Base-by-base conservation (phyloP, 495 filamentous ascomycete species). In the Acidiella bohemica region DNA sequence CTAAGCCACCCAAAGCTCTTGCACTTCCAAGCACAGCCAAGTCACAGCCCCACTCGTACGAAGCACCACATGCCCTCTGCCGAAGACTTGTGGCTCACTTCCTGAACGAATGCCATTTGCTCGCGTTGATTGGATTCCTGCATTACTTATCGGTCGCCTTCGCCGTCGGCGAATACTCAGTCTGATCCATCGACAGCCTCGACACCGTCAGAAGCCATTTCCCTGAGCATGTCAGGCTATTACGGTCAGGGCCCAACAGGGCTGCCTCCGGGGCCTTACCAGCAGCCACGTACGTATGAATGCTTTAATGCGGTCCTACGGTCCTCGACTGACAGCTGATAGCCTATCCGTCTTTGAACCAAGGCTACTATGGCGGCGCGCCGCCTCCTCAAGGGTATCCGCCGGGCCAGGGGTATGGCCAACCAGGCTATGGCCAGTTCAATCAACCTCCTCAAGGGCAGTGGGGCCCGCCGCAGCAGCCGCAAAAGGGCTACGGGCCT, bases 281-380 rank as follows among this genome's bases (percentile, higher is more conserved):
- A 34, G 13, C 44, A 47, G 16, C 18, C 34, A 13, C 36, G 35
- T 39, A 39, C 27, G 41, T 38, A 11, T 9, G 1, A 12, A 16
- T 11, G 11, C n/a, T n/a, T n/a, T n/a, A n/a, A n/a, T n/a, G n/a
- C n/a, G n/a, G n/a, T n/a, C n/a, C n/a, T n/a, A n/a, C n/a, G n/a
- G n/a, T n/a, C n/a, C n/a, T n/a, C n/a, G n/a, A n/a, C n/a, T n/a
- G n/a, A n/a, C 44, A 47, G 26, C 47, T 41, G 21, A 27, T 29
- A 14, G 47, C 36, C 42, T 50, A 50, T 36, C 42, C 36, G 11
- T 32, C 36, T 20, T 37, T 38, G 40, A 49, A 49, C 19, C 47
- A 44, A 37, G 41, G 35, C 13, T 40, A 41, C 24, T 62, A 65
- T 41, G 57, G 53, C 41, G 53, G 49, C 32, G 53, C 49, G 16